Conservation (phyloP, 257 asterid genomes). For the Jaltomata sinuosa region DNA sequence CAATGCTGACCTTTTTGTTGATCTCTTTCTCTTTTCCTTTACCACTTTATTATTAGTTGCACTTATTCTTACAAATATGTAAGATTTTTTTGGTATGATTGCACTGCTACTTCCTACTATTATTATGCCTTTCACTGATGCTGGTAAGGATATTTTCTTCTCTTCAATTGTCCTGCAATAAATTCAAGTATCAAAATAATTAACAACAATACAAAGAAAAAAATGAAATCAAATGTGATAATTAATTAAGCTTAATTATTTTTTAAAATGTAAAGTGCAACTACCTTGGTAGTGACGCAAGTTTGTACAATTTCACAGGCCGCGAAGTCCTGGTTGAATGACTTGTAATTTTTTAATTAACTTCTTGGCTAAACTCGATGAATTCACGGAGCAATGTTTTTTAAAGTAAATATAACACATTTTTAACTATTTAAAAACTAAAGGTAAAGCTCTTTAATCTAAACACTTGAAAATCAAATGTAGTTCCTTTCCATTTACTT, state of each 20-base stretch:
- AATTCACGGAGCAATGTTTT: background rate
- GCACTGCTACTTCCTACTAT: background rate
- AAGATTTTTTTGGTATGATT: background rate
- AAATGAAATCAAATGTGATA: background rate
- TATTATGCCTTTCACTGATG: accelerated
- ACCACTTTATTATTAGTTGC: background rate
- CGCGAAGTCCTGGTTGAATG: background rate
- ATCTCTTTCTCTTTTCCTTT: background rate
- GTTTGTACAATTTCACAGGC: background rate
- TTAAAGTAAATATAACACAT: background rate
- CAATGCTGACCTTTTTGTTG: background rate
- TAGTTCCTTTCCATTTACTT: background rate
- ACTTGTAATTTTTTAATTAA: background rate
- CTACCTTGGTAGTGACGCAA: background rate
- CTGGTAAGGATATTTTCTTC: background rate
- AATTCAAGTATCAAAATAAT: background rate
- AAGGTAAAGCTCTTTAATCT: background rate
- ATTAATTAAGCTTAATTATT: background rate
- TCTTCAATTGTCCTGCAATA: background rate
- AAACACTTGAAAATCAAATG: background rate
- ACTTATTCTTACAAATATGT: background rate
- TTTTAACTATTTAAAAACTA: background rate
- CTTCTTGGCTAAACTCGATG: background rate
- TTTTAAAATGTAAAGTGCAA: background rate
- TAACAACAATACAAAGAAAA: background rate